Conservation (phyloP, 495 filamentous ascomycete genomes). For the Bacidia rubella region DNA sequence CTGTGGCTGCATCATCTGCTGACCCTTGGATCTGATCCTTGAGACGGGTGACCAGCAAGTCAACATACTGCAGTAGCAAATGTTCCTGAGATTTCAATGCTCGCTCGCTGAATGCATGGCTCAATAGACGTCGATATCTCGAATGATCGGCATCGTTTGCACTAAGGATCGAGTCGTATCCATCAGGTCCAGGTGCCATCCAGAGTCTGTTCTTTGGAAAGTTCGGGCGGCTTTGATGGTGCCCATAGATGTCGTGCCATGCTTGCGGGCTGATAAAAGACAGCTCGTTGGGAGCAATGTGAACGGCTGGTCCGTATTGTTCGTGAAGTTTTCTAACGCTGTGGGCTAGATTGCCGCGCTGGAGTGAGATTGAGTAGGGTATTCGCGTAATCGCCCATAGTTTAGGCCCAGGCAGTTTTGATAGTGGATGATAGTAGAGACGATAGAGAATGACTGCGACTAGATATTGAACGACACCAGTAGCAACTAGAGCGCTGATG, state of each 20-base stretch:
- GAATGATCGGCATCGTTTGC: slow-evolving; percentile 33
- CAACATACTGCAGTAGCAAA: slow-evolving; percentile 30
- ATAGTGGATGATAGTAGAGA: slow-evolving; percentile 21
- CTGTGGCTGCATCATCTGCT: neutral
- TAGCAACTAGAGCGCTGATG: neutral
- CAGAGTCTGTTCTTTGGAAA: slow-evolving; percentile 27
- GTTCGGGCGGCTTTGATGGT: slow-evolving; percentile 24
- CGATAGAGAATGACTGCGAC: slow-evolving; percentile 15
- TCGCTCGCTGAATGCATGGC: slow-evolving; percentile 38
- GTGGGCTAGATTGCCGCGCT: slow-evolving; percentile 12
- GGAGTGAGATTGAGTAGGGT: slow-evolving; percentile 12
- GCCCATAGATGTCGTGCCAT: slow-evolving; percentile 47
- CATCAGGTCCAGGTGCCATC: slow-evolving; percentile 20
- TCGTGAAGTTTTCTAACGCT: slow-evolving; percentile 32
- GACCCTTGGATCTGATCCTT: neutral
- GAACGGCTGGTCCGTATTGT: slow-evolving; percentile 40
- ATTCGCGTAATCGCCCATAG: slow-evolving; percentile 17
- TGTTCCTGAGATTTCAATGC: slow-evolving; percentile 35
- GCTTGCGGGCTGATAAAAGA: slow-evolving; percentile 35
- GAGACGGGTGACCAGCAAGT: slow-evolving; percentile 22
- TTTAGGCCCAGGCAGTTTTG: slow-evolving; percentile 28
- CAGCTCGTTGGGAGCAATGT: slow-evolving; percentile 40
- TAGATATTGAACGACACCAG: neutral
- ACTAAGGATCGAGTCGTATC: slow-evolving; percentile 21
- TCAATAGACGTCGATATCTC: slow-evolving; percentile 30